A percentile compares a stretch with the other conserved stretches of the same genome.
These are phyloP conservation scores for Knoxia roxburghii DNA, from an alignment of 257 asterid species.

Conservation along the genomic window DNA sequence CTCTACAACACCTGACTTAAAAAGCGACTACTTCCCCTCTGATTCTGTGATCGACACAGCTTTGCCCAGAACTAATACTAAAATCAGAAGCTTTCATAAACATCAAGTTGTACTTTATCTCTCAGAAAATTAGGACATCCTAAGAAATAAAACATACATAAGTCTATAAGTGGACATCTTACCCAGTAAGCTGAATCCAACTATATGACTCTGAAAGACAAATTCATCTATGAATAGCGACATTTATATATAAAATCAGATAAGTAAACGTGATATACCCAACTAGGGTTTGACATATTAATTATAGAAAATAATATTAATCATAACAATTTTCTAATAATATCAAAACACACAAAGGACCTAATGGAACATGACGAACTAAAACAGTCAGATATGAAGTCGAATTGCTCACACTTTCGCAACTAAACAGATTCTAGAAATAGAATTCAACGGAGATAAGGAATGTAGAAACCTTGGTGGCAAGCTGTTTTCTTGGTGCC, in stretches of 20 bases:
- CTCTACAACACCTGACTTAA: too few species aligned
- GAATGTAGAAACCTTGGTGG: conserved; percentile 5
- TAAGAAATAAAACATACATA: background rate
- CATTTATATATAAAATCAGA: background rate
- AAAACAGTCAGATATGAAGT: background rate
- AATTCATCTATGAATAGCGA: background rate
- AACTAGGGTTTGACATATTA: background rate
- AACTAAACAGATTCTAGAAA: background rate
- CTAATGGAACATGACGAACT: background rate
- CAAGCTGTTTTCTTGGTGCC: conserved; percentile 11
- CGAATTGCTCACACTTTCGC: background rate
- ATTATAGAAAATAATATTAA: background rate
- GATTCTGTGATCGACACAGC: background rate
- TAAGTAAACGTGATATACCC: background rate
- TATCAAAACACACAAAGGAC: background rate
- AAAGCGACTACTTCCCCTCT: too few species aligned
- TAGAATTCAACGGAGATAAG: background rate
- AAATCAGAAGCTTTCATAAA: background rate
- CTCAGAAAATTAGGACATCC: background rate
- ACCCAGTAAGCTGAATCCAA: background rate
- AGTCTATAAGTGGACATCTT: background rate
- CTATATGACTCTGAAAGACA: background rate
- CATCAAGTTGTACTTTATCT: background rate
- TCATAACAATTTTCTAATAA: too few species aligned
- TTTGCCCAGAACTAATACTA: background rate